These are phyloP conservation scores for Heritiera fomes DNA, from an alignment of 345 rosid species.

Conservation along the genomic window DNA sequence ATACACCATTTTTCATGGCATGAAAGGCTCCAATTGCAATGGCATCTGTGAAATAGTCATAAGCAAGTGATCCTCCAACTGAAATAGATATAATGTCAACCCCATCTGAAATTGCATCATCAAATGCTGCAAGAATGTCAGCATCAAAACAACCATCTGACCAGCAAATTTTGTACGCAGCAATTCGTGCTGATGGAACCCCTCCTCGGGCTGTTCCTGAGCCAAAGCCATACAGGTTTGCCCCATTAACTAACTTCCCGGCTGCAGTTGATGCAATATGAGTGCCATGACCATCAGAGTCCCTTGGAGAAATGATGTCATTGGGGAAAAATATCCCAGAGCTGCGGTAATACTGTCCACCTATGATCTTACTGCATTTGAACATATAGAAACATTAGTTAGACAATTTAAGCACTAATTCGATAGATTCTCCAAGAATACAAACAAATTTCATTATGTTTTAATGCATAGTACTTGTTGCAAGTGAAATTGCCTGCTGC, in stretches of 20 bases:
- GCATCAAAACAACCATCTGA: conserved; percentile 17
- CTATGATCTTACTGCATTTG: conserved; percentile 31
- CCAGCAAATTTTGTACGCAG: conserved; percentile 35
- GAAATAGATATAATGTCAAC: conserved; percentile 36
- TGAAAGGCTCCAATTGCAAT: conserved; percentile 33
- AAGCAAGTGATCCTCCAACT: neutral
- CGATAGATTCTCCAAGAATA: neutral
- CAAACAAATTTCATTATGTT: neutral
- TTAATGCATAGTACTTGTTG: neutral
- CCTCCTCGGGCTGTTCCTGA: conserved; percentile 33
- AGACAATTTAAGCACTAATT: neutral
- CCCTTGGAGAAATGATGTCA: conserved; percentile 27
- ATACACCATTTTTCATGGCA: conserved; percentile 34
- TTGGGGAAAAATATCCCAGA: neutral
- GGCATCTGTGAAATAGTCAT: conserved; percentile 11
- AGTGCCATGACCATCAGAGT: conserved; percentile 43
- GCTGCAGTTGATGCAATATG: conserved; percentile 48
- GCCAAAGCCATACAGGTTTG: conserved; percentile 26
- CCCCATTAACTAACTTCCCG: conserved; percentile 21
- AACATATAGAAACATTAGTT: neutral
- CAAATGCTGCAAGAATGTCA: conserved; percentile 34
- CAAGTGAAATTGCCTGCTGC: neutral
- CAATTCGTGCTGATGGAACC: conserved; percentile 34
- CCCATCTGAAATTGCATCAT: conserved; percentile 38
- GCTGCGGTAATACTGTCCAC: conserved; percentile 25